Evolutionary conservation across 805 yeast species (phyloP).

Genomic region (Metschnikowia amazonensis): DNA sequence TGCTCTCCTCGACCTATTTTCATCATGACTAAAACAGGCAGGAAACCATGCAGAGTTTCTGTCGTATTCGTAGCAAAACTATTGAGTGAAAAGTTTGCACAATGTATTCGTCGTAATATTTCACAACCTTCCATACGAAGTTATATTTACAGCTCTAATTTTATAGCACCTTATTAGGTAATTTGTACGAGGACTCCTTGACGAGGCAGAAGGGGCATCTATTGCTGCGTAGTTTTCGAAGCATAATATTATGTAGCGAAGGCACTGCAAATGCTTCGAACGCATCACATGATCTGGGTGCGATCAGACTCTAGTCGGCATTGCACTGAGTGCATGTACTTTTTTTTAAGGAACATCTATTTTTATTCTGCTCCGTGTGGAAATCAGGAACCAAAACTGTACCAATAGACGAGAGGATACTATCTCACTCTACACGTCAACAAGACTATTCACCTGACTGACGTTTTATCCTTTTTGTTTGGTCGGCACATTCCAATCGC

Average conservation of each 20-base stretch:
- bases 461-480: not conserved
- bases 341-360: not conserved
- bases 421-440: not conserved
- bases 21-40: not conserved
- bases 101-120: not conserved
- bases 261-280: not conserved
- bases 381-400: not conserved
- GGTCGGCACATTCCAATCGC: not conserved
- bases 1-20: not conserved
- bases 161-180: not conserved
- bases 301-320: conserved; percentile 3
- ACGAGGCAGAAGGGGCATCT: not conserved
- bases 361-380: not conserved
- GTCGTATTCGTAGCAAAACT: not conserved
- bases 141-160: not conserved
- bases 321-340: conserved; percentile 1
- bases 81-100: not conserved
- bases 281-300: conserved; percentile 7
- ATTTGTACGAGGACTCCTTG: not conserved
- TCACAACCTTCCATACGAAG: not conserved
- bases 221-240: not conserved
- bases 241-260: not conserved
- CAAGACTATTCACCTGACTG: not conserved
- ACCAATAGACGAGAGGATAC: not conserved
- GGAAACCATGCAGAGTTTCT: not conserved